Base-by-base conservation (phyloP, 1,284 basidiomycete species). In the Ceratobasidium sp. region DNA sequence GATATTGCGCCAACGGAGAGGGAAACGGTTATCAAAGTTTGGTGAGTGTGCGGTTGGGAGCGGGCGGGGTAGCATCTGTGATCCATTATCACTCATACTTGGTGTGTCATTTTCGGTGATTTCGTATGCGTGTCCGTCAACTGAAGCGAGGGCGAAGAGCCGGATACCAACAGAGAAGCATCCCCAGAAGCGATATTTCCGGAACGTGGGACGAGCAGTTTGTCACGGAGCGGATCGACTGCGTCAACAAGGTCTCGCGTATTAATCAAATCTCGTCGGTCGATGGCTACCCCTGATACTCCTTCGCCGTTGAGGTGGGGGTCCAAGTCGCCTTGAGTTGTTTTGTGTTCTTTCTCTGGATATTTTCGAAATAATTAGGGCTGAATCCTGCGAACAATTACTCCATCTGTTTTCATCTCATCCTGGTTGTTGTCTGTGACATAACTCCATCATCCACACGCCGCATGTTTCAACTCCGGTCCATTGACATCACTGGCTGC, bases 91-190 rank as follows among this genome's bases (percentile, higher is more conserved):
- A 30, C 41, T 66, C 38, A 46, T 66, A 35, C 8, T 68, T 35
- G 66, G 66, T 50, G 66, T 68, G 44, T 68, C 33, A 35, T 33
- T 48, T 48, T 68, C 27, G 66, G 66, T 54, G 46, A n/a, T 48
- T 46, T 48, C 16, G 16, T 48, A 41, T 65, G 18, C 38, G 18
- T 65, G 20, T 20, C 41, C 27, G 44, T 46, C 20, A 30, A 46
- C 44, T 65, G 27, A 44, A 65, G 64, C n/a, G 64, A 65, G 64
- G 64, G 23, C 20, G 64, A 65, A 48, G 64, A 65, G 38, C 27
- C 33, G 33, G 33, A 27, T 35, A 27, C 33, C 59, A 60, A 60
- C 59, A 60, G 59, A 18, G 59, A 60, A 60, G 59, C 27, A 33
- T 20, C 33, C 30, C 23, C 8, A 20, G 33, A 60, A 20, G 59